Evolutionary conservation across 495 filamentous ascomycete species (phyloP).

Genomic region (Podospora appendiculata): DNA sequence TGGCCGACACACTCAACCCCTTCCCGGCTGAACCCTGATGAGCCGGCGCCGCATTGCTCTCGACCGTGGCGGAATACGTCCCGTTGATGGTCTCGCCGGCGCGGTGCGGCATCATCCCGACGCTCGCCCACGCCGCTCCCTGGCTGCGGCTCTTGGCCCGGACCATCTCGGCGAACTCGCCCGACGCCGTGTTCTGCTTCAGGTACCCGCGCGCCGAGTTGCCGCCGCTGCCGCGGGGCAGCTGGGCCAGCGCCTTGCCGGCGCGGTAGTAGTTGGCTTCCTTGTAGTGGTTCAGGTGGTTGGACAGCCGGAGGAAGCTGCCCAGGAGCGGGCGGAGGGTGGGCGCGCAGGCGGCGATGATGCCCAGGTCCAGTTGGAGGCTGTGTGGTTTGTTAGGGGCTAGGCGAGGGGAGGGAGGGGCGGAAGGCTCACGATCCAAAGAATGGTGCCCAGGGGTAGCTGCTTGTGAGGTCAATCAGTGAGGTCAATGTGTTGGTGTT

Average conservation of each 20-base stretch:
- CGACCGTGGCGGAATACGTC: conserved; percentile 2
- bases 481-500: not conserved
- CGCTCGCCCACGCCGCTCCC: not conserved
- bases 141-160: not conserved
- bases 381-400: conserved; percentile 16
- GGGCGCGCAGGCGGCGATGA: conserved; percentile 39
- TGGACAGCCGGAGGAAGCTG: conserved; percentile 14
- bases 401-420: not conserved
- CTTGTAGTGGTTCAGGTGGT: conserved; percentile 9
- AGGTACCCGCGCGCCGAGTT: conserved; percentile 4
- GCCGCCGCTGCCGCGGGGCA: not conserved
- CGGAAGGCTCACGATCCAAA: conserved; percentile 23
- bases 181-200: conserved; percentile 3
- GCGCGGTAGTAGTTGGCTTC: conserved; percentile 23
- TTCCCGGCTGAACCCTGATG: no score
- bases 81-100: conserved; percentile 1
- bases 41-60: not conserved
- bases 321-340: conserved; percentile 34
- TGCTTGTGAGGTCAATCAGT: not conserved
- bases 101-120: not conserved
- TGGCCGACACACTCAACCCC: not conserved
- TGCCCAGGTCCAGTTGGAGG: conserved; percentile 38
- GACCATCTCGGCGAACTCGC: conserved; percentile 3
- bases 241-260: conserved; percentile 16
- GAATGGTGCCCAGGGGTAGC: conserved; percentile 15